Base-by-base conservation (phyloP, 169 alveolate genomes). In the Eimeria tenella region DNA sequence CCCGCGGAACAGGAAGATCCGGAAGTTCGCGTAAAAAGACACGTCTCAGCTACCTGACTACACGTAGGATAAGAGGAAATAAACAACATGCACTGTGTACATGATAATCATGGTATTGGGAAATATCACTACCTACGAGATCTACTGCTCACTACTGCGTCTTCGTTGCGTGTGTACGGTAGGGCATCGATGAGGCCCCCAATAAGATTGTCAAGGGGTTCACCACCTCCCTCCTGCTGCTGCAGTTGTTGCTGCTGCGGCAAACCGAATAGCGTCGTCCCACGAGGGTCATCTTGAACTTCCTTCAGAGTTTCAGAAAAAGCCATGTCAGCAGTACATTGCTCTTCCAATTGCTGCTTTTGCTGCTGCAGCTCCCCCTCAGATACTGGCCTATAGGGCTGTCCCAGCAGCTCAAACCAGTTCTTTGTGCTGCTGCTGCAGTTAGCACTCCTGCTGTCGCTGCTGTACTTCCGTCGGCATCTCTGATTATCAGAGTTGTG, bases 361-460 rank as follows among this genome's bases (percentile, higher is more conserved):
- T 17, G 77, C 77, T 68, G 77, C 77, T 68, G n/a, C 77, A 15
- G 77, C 84, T 74, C 84, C 10, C 84, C 84, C 21, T 74, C 84
- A 8, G 84, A 21, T 31, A 55, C 84, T 23, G 84, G 62, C 7
- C 4, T n/a, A 74, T 74, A 74, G 5, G 84, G 84, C 84, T 74
- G 84, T n/a, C 84, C 84, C 84, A 74, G 58, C 58, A 74, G 58
- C 8, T 23, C 60, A 74, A 74, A 74, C 84, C 84, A 74, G 58
- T 49, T 23, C 5, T 8, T 42, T 9, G 56, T 74, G 58, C 58
- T 31, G 58, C 13, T 42, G 53, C 84, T 74, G 84, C 58, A 21
- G 84, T 60, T 74, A 55, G 19, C 25, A 19, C 31, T 74, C 58
- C 84, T 42, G 53, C 84, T 42, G n/a, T 74, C 58, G 17, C 62